A percentile compares a stretch with the other conserved stretches of the same genome.
phyloP scores from a whole-genome alignment of 2,329 filamentous ascomycete species.

The Fusarium temperatum region DNA sequence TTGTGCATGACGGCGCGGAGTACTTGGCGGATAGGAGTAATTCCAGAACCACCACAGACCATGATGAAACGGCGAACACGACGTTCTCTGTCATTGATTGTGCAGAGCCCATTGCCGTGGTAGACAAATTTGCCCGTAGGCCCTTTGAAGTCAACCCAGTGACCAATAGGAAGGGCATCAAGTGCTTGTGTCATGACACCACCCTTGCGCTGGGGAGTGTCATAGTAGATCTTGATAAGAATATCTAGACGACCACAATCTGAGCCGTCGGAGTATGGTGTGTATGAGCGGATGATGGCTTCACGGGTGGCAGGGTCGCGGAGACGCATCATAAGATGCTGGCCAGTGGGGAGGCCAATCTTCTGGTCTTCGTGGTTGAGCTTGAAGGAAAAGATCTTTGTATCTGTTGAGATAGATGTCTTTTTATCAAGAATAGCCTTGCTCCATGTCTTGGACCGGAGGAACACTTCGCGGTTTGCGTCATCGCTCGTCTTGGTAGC shows the following conservation, averaged over 20 bases:
- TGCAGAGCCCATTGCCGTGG: constrained; percentile 70
- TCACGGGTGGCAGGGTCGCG: constrained; percentile 76
- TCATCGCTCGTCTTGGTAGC: constrained; percentile 46
- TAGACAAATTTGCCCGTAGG: constrained; percentile 90
- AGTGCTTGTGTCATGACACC: constrained; percentile 86
- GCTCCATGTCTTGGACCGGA: constrained; percentile 77
- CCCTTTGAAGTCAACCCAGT: constrained; percentile 85
- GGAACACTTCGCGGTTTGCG: constrained; percentile 68
- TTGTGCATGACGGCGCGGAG: constrained; percentile 72
- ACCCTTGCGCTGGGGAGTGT: constrained; percentile 64
- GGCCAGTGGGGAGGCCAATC: constrained; percentile 82
- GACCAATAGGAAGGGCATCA: constrained; percentile 75
- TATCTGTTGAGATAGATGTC: constrained; percentile 77
- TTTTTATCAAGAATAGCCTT: constrained; percentile 76
- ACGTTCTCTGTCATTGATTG: constrained; percentile 65
- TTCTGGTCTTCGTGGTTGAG: constrained; percentile 76
- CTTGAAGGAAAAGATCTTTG: constrained; percentile 81
- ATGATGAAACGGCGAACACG: constrained; percentile 77
- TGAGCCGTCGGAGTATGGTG: constrained; percentile 74
- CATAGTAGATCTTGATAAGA: constrained; percentile 84
- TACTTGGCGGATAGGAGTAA: constrained; percentile 92
- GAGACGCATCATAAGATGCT: constrained; percentile 87
- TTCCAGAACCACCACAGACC: constrained; percentile 88
- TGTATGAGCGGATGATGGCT: constrained; percentile 85
- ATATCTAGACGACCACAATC: constrained; percentile 74